Conservation (phyloP, 805 yeast species). For the Candida coleopterorum region DNA sequence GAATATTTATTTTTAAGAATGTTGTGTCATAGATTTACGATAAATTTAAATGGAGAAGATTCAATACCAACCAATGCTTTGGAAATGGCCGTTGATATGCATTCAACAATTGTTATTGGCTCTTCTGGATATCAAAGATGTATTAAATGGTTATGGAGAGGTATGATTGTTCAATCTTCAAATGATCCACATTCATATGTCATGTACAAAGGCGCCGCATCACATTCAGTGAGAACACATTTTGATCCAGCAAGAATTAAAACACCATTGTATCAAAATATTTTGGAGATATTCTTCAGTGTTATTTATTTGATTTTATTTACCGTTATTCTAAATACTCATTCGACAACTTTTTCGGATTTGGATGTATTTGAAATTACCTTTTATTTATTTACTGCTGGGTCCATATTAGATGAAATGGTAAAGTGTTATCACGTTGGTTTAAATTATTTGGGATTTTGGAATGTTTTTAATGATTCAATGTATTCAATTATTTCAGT, state of each 20-base stretch:
- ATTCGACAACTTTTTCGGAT: constrained; percentile 29
- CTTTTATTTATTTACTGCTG: constrained; percentile 63
- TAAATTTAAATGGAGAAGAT: constrained; percentile 59
- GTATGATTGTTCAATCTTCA: constrained; percentile 81
- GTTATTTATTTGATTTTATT: constrained; percentile 57
- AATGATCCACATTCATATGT: constrained; percentile 66
- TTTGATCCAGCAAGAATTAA: constrained; percentile 80
- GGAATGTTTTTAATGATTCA: constrained; percentile 72
- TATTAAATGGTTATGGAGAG: constrained; percentile 87
- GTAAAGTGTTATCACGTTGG: constrained; percentile 77
- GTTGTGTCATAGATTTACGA: constrained; percentile 70
- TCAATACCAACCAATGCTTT: constrained; percentile 66
- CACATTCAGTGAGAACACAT: constrained; percentile 53
- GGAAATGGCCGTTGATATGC: constrained; percentile 84
- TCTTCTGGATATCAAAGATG: constrained; percentile 83
- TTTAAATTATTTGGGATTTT: constrained; percentile 61
- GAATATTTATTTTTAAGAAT: constrained; percentile 65
- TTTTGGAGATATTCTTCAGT: constrained; percentile 64
- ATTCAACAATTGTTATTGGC: constrained; percentile 69
- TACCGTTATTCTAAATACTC: constrained; percentile 61
- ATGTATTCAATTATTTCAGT: constrained; percentile 53
- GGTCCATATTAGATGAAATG: constrained; percentile 63
- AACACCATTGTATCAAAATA: constrained; percentile 80
- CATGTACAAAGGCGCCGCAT: constrained; percentile 55
- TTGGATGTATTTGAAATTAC: constrained; percentile 46